These are phyloP conservation scores for Casuarina cunninghamiana DNA, from an alignment of 306 rosid genomes.

Conservation along the genomic window DNA sequence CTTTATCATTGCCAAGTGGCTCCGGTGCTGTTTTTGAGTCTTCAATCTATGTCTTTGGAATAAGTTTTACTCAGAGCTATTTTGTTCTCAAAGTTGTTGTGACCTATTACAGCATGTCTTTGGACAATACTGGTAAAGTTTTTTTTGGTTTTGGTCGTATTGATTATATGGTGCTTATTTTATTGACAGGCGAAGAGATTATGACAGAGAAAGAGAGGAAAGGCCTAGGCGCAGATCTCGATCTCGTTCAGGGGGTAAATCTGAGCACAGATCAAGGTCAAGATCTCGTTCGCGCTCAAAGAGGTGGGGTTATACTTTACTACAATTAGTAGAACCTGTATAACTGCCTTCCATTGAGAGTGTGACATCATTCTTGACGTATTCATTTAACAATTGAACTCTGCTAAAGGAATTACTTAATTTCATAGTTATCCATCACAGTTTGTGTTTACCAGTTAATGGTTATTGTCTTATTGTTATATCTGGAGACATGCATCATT, in stretches of 20 bases:
- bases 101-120: no score
- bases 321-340: not conserved
- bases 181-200: conserved; percentile 68
- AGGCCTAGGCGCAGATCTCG: conserved; percentile 68
- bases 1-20: not conserved
- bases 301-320: conserved; percentile 49
- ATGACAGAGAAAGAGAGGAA: conserved; percentile 72
- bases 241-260: conserved; percentile 55
- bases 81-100: no score
- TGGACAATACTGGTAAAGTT: not conserved
- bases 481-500: not conserved
- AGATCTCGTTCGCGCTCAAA: conserved; percentile 95
- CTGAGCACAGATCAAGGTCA: conserved; percentile 80
- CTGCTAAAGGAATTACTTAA: not conserved
- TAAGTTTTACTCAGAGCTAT: no score
- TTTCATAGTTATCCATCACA: not conserved
- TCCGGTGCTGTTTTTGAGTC: not conserved
- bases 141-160: not conserved
- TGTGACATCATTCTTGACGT: not conserved
- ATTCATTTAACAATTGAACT: not conserved
- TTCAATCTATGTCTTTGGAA: not conserved
- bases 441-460: not conserved
- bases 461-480: not conserved
- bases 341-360: not conserved
- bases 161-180: not conserved